phyloP scores from a whole-genome alignment of 2,329 filamentous ascomycete genomes.

The Fusarium phyllophilum region DNA sequence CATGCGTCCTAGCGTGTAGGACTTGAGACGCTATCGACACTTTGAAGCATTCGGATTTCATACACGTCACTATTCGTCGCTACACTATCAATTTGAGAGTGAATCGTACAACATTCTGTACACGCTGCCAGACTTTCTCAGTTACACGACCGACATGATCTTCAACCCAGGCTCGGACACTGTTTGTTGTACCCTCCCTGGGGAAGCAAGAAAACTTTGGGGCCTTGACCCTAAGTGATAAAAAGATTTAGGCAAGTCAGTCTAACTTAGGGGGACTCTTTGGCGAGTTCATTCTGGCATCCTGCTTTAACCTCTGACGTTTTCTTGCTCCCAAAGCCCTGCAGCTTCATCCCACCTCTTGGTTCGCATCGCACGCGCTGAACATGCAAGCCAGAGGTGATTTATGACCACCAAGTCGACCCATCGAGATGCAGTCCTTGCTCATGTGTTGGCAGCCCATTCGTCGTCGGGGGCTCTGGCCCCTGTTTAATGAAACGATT shows the following conservation, averaged over 20 bases:
- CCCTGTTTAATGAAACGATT: slow-evolving; percentile 16
- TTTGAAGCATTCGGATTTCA: not conserved
- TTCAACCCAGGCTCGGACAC: slow-evolving; percentile 1
- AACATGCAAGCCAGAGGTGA: slow-evolving; percentile 28
- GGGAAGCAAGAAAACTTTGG: not conserved
- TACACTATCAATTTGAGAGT: not conserved
- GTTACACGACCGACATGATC: slow-evolving; percentile 19
- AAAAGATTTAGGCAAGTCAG: not conserved
- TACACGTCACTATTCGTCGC: slow-evolving; percentile 3
- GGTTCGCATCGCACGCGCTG: slow-evolving; percentile 19
- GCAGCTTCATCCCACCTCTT: slow-evolving; percentile 16
- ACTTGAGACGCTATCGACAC: slow-evolving; percentile 9
- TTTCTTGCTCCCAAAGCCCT: slow-evolving; percentile 5
- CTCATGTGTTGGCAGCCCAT: slow-evolving; percentile 40
- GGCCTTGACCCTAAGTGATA: not conserved
- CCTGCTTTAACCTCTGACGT: not conserved
- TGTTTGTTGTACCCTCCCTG: slow-evolving; percentile 2
- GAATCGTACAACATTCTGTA: slow-evolving; percentile 2
- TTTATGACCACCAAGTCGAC: slow-evolving; percentile 22
- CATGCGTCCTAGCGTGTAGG: slow-evolving; percentile 1
- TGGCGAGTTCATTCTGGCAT: not conserved
- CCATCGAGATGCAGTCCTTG: slow-evolving; percentile 35
- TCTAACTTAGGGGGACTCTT: not conserved
- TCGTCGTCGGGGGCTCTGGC: slow-evolving; percentile 24
- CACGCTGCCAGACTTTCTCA: not conserved